Conservation (phyloP, 352 stramenopile species). For the Globisporangium megalacanthum region DNA sequence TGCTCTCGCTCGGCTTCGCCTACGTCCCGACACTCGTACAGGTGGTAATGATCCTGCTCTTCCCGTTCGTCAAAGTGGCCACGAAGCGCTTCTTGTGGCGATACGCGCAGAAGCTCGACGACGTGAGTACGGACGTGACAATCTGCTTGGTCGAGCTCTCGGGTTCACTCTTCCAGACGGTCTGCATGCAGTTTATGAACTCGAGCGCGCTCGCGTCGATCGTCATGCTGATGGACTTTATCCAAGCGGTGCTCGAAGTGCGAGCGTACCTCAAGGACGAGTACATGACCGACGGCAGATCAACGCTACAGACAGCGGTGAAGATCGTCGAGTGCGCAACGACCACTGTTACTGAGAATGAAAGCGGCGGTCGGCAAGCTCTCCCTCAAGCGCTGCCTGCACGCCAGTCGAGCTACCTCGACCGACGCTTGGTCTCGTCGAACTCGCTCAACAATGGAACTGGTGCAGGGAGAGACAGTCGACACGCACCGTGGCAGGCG, state of each 20-base stretch:
- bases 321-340: slow-evolving; percentile 26
- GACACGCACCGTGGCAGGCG: background rate
- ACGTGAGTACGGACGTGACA: slow-evolving; percentile 22
- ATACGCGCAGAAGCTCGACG: slow-evolving; percentile 12
- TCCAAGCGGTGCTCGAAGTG: slow-evolving; percentile 12
- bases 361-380: background rate
- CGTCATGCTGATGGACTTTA: background rate
- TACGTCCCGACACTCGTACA: slow-evolving; percentile 4
- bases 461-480: background rate
- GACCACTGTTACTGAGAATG: slow-evolving; percentile 5
- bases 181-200: slow-evolving; percentile 10
- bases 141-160: slow-evolving; percentile 25
- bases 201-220: background rate
- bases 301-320: slow-evolving; percentile 19
- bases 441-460: background rate
- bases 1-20: slow-evolving; percentile 14
- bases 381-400: background rate
- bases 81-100: slow-evolving; percentile 19
- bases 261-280: slow-evolving; percentile 22
- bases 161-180: slow-evolving; percentile 24
- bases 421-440: slow-evolving; percentile 6
- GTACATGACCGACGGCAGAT: slow-evolving; percentile 20
- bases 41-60: slow-evolving; percentile 11
- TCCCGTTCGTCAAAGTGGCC: slow-evolving; percentile 10
- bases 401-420: background rate